phyloP scores from a whole-genome alignment of 495 filamentous ascomycete genomes.

The Chaetomium tenue region DNA sequence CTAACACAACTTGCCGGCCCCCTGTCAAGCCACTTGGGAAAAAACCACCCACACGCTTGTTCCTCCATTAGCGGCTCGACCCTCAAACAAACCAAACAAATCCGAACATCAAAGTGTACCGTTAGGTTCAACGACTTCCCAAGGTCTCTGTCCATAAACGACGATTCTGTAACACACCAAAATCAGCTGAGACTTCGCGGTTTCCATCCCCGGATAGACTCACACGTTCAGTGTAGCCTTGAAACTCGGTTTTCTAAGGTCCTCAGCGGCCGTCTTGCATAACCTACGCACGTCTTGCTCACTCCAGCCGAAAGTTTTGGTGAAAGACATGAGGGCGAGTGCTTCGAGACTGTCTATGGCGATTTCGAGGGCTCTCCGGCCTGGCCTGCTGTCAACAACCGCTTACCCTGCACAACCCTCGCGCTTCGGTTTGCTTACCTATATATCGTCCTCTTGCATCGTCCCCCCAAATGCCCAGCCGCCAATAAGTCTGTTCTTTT shows the following conservation, averaged over 20 bases:
- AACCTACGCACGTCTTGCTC: conserved; percentile 23
- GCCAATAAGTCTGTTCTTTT: conserved; percentile 22
- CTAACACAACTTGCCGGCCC: no score
- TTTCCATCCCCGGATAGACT: background rate
- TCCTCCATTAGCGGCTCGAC: no score
- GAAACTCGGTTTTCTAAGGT: conserved; percentile 25
- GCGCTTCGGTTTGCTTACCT: background rate
- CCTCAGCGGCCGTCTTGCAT: conserved; percentile 24
- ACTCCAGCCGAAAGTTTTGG: conserved; percentile 25
- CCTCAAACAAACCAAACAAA: background rate
- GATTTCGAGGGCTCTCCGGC: conserved; percentile 18
- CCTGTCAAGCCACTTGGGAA: no score
- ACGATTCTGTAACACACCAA: background rate
- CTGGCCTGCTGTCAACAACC: background rate
- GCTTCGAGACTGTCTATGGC: conserved; percentile 22
- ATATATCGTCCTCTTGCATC: conserved; percentile 30
- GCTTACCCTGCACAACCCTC: background rate
- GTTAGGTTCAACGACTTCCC: no score
- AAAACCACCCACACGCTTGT: no score
- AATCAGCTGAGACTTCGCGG: background rate
- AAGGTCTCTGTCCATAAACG: background rate
- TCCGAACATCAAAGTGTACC: background rate
- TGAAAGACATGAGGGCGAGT: conserved; percentile 24
- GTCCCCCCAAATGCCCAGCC: conserved; percentile 28
- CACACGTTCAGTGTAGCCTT: conserved; percentile 28